phyloP scores from a whole-genome alignment of 1,284 basidiomycete species.

The Ceratobasidium sp. region DNA sequence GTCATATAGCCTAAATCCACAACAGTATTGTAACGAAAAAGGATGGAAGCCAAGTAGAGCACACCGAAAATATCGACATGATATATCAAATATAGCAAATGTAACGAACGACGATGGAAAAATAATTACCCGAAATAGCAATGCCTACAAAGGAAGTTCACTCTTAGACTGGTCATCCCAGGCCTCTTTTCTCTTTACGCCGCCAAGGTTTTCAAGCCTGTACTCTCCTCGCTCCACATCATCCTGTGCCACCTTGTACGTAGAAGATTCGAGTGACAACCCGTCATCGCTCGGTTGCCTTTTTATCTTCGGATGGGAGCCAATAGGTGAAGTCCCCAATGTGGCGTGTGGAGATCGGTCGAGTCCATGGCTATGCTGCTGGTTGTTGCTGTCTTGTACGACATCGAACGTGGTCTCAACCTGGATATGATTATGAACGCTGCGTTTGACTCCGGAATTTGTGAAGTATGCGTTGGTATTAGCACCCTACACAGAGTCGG shows the following conservation, averaged over 20 bases:
- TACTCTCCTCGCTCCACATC: constrained; percentile 27
- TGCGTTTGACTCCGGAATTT: constrained; percentile 2
- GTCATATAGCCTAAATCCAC: too few relatives aligned
- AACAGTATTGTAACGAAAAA: too few relatives aligned
- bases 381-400: constrained; percentile 13
- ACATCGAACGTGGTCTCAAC: constrained; percentile 42
- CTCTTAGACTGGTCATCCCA: constrained; percentile 25
- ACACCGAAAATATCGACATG: neutral
- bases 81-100: neutral
- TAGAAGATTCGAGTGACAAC: constrained; percentile 21
- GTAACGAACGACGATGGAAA: constrained; percentile 3
- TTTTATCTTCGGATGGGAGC: neutral
- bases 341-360: neutral
- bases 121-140: neutral
- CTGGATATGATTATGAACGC: constrained; percentile 7
- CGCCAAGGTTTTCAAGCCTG: constrained; percentile 19
- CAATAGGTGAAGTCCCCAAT: neutral
- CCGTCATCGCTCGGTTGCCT: constrained; percentile 33
- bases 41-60: too few relatives aligned
- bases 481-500: constrained; percentile 1
- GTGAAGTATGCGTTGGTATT: constrained; percentile 31
- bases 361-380: neutral
- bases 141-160: constrained; percentile 15
- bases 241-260: constrained; percentile 26
- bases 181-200: constrained; percentile 3